These are phyloP conservation scores for Candida labiduridarum DNA, from an alignment of 1,139 yeast species.

Conservation along the genomic window DNA sequence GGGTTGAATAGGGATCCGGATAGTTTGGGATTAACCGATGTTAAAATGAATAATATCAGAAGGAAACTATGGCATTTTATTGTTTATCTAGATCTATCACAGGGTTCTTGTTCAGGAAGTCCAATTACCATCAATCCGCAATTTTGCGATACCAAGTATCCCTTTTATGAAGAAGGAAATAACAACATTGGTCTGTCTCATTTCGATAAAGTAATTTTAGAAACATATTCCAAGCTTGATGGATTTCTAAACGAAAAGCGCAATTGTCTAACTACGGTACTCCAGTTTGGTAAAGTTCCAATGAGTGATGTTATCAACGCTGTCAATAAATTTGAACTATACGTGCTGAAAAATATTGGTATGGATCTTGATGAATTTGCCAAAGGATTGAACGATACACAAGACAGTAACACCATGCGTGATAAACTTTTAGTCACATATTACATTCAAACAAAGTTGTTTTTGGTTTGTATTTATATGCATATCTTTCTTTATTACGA, in stretches of 20 bases:
- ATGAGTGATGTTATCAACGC: constrained; percentile 23
- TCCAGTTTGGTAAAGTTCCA: constrained; percentile 23
- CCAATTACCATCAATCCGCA: constrained; percentile 23
- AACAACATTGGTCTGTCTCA: constrained; percentile 27
- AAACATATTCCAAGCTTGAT: constrained; percentile 4
- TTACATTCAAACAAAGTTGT: constrained; percentile 28
- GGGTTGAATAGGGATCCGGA: constrained; percentile 49
- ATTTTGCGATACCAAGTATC: constrained; percentile 27
- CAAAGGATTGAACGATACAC: constrained; percentile 24
- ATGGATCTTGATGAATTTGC: constrained; percentile 21
- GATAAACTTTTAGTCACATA: constrained; percentile 32
- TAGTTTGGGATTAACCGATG: constrained; percentile 17
- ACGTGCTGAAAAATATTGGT: constrained; percentile 23
- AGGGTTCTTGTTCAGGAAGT: constrained; percentile 29
- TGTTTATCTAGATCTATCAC: constrained; percentile 25
- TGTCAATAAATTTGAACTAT: constrained; percentile 30
- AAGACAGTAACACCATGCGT: constrained; percentile 24
- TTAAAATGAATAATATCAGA: constrained; percentile 31
- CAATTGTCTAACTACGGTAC: constrained; percentile 19
- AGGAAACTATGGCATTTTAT: constrained; percentile 30
- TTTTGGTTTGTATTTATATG: constrained; percentile 24
- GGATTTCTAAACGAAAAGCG: constrained; percentile 4
- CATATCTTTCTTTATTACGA: constrained; percentile 34
- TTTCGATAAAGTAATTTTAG: constrained; percentile 19
- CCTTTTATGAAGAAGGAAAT: constrained; percentile 25